Evolutionary conservation across 257 asterid species (phyloP).

Genomic region (Plantago major): DNA sequence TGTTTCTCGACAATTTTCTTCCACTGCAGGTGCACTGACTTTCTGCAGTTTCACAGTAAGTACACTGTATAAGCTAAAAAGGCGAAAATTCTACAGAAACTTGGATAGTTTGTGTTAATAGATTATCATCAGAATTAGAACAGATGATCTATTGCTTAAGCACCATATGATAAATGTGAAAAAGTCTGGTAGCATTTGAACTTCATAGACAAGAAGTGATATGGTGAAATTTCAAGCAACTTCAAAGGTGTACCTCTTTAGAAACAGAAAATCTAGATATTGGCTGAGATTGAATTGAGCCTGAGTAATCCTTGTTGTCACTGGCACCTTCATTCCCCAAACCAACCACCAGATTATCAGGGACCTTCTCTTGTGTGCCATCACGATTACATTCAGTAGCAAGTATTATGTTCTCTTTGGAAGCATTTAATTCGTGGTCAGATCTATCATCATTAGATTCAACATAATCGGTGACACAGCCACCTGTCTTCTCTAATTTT

Average conservation of each 20-base stretch:
- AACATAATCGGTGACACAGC: constrained; percentile 26
- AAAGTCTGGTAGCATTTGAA: not conserved
- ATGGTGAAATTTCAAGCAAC: constrained; percentile 12
- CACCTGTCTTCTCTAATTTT: constrained; percentile 22
- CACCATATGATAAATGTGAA: constrained; percentile 11
- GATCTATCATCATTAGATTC: constrained; percentile 22
- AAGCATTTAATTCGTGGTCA: constrained; percentile 16
- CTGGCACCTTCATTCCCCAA: constrained; percentile 24
- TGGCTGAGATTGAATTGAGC: constrained; percentile 27
- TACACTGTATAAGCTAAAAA: constrained; percentile 21
- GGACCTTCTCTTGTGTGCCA: constrained; percentile 24
- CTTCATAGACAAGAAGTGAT: constrained; percentile 6
- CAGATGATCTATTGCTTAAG: not conserved
- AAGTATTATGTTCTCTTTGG: constrained; percentile 19
- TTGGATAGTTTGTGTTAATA: constrained; percentile 4
- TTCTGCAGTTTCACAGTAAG: constrained; percentile 36
- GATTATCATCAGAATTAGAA: constrained; percentile 9
- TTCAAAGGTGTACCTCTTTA: constrained; percentile 26
- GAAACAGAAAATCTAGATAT: constrained; percentile 28
- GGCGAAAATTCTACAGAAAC: constrained; percentile 12
- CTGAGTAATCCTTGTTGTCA: constrained; percentile 18
- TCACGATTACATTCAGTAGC: constrained; percentile 20
- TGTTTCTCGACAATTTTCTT: constrained; percentile 28
- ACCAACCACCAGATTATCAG: constrained; percentile 20
- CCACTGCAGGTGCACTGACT: constrained; percentile 26